A percentile compares a stretch with the other conserved stretches of the same genome.
phyloP scores from a whole-genome alignment of 495 filamentous ascomycete genomes.

The Echria macrotheca region DNA sequence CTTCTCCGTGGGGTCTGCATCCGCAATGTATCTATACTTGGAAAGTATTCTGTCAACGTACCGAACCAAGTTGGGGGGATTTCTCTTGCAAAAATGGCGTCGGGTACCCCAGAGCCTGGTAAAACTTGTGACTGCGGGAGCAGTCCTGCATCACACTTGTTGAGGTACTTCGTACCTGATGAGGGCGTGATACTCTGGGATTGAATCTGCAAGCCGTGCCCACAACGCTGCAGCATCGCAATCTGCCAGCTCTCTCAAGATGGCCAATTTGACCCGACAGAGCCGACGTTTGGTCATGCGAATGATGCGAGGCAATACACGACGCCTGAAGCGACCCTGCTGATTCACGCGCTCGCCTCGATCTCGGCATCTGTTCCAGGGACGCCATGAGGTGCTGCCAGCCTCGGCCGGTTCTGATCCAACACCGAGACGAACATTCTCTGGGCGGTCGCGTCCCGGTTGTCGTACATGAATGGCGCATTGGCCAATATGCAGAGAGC shows the following conservation, averaged over 20 bases:
- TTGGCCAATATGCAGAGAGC: slow-evolving; percentile 11
- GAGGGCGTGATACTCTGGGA: background rate
- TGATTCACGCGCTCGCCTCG: background rate
- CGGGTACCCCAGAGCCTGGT: background rate
- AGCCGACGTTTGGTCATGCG: no score
- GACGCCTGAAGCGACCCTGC: no score
- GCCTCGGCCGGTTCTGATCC: background rate
- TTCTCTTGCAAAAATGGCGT: background rate
- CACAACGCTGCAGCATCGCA: no score
- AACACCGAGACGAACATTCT: background rate
- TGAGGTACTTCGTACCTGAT: background rate
- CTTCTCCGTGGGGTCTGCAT: no score
- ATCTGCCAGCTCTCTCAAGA: no score
- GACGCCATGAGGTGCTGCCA: background rate
- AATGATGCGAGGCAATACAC: no score
- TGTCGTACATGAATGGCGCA: slow-evolving; percentile 9
- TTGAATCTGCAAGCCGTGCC: background rate
- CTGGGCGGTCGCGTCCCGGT: background rate
- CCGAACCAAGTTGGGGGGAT: background rate
- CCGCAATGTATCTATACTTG: background rate
- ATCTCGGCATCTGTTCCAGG: background rate
- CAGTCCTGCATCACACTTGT: background rate
- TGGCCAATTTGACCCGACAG: no score
- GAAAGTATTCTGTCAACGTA: background rate
- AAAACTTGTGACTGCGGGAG: background rate